Conservation (phyloP, 306 rosid genomes). For the Vicia villosa region DNA sequence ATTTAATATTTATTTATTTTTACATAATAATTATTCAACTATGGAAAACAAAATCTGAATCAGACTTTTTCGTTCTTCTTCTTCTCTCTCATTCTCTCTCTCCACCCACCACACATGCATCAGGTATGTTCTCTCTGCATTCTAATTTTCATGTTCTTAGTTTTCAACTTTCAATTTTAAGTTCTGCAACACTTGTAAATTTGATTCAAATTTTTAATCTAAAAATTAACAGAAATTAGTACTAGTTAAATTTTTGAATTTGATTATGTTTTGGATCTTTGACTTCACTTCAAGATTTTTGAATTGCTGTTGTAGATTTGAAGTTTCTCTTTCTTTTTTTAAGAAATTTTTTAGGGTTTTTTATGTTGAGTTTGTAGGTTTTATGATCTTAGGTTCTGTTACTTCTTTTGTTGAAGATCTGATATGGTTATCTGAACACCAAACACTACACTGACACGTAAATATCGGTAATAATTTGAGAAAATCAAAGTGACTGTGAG, state of each 20-base stretch:
- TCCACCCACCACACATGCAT: background rate
- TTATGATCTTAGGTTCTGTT: slow-evolving; percentile 34
- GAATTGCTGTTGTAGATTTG: background rate
- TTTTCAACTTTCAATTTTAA: background rate
- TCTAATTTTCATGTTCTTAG: no score
- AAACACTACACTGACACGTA: background rate
- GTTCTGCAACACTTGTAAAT: background rate
- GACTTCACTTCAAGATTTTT: slow-evolving; percentile 32
- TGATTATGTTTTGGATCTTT: slow-evolving; percentile 30
- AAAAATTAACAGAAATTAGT: background rate
- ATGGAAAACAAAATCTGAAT: background rate
- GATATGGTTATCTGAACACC: background rate
- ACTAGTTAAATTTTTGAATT: no score
- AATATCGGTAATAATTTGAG: background rate
- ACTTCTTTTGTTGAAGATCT: slow-evolving; percentile 30
- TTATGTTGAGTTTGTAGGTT: slow-evolving; percentile 18
- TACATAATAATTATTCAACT: background rate
- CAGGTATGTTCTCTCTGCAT: background rate
- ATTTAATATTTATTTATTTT: background rate
- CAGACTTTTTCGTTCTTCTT: background rate
- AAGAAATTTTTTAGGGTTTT: background rate
- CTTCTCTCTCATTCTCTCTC: background rate
- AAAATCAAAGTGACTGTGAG: background rate
- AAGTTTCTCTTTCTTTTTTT: background rate
- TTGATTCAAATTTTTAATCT: background rate